phyloP scores from a whole-genome alignment of 2,329 filamentous ascomycete species.

The Elsinoe fawcettii region DNA sequence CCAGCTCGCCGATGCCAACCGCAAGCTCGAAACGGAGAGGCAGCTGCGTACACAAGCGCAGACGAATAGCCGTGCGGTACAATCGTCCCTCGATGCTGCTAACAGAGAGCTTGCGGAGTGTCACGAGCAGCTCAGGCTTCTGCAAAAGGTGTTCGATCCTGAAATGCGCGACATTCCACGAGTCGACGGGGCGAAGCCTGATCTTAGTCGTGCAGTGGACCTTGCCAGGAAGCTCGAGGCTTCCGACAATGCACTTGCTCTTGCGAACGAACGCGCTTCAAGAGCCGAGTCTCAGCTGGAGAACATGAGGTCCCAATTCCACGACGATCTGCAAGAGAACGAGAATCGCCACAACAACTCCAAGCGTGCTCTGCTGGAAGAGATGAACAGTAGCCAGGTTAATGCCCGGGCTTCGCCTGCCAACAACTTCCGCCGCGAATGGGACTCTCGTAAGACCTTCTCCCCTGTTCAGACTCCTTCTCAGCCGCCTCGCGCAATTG shows the following conservation, averaged over 20 bases:
- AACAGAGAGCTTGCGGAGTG: slow-evolving; percentile 76
- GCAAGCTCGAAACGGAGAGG: slow-evolving; percentile 81
- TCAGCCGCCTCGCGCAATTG: slow-evolving; percentile 53
- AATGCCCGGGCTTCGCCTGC: slow-evolving; percentile 65
- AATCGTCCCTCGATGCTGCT: slow-evolving; percentile 67
- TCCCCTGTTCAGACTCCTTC: slow-evolving; percentile 70
- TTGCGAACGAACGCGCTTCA: slow-evolving; percentile 70
- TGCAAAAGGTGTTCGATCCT: slow-evolving; percentile 83
- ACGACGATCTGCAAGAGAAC: slow-evolving; percentile 61
- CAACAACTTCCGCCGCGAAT: slow-evolving; percentile 53
- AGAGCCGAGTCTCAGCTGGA: slow-evolving; percentile 77
- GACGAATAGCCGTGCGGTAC: slow-evolving; percentile 71
- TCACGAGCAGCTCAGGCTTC: slow-evolving; percentile 67
- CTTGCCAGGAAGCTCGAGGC: slow-evolving; percentile 80
- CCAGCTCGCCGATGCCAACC: slow-evolving; percentile 81
- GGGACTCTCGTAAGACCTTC: slow-evolving; percentile 55
- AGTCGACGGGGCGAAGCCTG: slow-evolving; percentile 56
- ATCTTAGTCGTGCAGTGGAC: slow-evolving; percentile 61
- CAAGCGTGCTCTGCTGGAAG: slow-evolving; percentile 70
- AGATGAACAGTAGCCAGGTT: slow-evolving; percentile 77
- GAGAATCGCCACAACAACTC: slow-evolving; percentile 54
- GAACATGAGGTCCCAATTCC: slow-evolving; percentile 66
- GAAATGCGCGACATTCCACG: slow-evolving; percentile 51
- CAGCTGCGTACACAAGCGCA: slow-evolving; percentile 81
- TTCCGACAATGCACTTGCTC: slow-evolving; percentile 76